Conservation (phyloP, 192 early-diverging fungal species). For the Coemansia sp. region DNA sequence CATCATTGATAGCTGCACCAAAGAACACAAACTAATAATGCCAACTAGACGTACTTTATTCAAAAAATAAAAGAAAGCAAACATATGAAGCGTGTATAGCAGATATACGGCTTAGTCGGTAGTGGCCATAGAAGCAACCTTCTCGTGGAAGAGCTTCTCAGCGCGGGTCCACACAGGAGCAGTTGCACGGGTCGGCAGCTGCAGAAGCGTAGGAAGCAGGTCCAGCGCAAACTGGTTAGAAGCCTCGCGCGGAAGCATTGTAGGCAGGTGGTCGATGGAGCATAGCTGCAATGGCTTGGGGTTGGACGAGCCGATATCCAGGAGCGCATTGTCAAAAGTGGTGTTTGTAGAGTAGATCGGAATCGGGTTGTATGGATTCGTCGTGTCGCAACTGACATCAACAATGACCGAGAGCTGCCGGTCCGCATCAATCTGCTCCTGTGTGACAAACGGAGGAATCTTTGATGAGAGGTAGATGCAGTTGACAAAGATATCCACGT, state of each 20-base stretch:
- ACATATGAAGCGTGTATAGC: not conserved
- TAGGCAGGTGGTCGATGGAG: conserved; percentile 96
- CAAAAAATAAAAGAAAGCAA: not conserved
- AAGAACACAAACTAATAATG: too few relatives aligned
- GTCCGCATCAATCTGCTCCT: conserved; percentile 67
- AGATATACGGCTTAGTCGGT: conserved; percentile 38
- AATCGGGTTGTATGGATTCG: conserved; percentile 97
- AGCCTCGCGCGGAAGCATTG: conserved; percentile 88
- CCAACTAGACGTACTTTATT: not conserved
- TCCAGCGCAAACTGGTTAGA: conserved; percentile 85
- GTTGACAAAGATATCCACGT: conserved; percentile 95
- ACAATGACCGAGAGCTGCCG: conserved; percentile 80
- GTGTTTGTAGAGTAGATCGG: conserved; percentile 91
- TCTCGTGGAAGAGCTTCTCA: conserved; percentile 79
- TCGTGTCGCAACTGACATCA: conserved; percentile 96
- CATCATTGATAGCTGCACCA: too few relatives aligned
- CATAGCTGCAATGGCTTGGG: conserved; percentile 78
- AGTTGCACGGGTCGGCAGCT: conserved; percentile 62
- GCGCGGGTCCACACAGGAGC: conserved; percentile 81
- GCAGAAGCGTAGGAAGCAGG: conserved; percentile 79
- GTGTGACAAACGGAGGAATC: conserved; percentile 94
- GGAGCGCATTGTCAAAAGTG: conserved; percentile 90
- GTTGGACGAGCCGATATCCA: conserved; percentile 59
- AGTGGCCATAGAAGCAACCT: conserved; percentile 62
- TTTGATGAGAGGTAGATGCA: conserved; percentile 93